These are phyloP conservation scores for Colletotrichum zoysiae DNA, from an alignment of 2,329 filamentous ascomycete species.

Conservation along the genomic window DNA sequence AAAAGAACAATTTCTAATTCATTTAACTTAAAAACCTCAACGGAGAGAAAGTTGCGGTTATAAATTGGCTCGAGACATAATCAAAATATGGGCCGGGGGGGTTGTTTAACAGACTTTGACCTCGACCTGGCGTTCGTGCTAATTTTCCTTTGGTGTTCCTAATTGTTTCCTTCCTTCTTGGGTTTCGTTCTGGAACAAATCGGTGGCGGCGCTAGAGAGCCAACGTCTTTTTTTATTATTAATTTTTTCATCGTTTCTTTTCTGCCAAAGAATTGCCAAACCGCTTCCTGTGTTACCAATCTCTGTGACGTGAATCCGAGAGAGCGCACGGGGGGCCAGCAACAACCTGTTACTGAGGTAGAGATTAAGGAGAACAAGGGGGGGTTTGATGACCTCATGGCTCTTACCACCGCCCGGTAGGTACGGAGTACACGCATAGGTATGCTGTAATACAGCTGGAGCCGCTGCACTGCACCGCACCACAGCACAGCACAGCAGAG, in stretches of 20 bases:
- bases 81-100: neutral
- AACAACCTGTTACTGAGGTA: constrained; percentile 30
- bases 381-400: constrained; percentile 39
- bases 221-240: neutral
- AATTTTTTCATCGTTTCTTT: neutral
- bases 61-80: neutral
- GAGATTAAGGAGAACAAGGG: constrained; percentile 37
- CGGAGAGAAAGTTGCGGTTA: neutral
- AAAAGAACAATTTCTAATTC: too few species aligned
- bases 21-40: too few species aligned
- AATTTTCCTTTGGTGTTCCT: neutral
- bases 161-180: neutral
- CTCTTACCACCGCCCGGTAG: constrained; percentile 18
- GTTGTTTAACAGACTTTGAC: neutral
- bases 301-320: neutral
- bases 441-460: constrained; percentile 22
- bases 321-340: neutral
- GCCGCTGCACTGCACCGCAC: neutral
- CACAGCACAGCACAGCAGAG: too few species aligned
- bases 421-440: too few species aligned
- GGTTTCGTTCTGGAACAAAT: constrained; percentile 26
- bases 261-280: constrained; percentile 2
- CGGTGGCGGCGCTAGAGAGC: constrained; percentile 20
- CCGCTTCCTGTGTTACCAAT: too few species aligned
- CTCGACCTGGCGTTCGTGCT: constrained; percentile 14